Evolutionary conservation across 805 yeast species (phyloP).

Genomic region (Saturnispora zaruensis): DNA sequence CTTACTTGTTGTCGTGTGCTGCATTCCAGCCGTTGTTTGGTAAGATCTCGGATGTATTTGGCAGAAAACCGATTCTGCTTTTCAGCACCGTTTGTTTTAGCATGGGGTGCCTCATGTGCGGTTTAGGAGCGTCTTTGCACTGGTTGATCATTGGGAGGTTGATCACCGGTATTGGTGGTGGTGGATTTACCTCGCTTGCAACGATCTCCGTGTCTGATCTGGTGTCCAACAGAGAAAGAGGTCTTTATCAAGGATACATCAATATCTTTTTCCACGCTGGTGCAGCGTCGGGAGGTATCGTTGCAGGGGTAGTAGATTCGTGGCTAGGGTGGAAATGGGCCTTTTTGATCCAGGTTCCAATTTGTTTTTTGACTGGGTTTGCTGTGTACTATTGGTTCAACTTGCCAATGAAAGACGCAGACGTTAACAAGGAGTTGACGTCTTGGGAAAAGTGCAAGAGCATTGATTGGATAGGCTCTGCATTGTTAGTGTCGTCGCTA

Average conservation of each 20-base stretch:
- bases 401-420: conserved; percentile 27
- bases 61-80: conserved; percentile 34
- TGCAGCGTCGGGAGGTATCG: conserved; percentile 59
- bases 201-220: conserved; percentile 72
- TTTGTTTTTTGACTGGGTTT: conserved; percentile 35
- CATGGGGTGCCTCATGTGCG: conserved; percentile 36
- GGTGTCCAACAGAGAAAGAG: conserved; percentile 68
- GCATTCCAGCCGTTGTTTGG: conserved; percentile 51
- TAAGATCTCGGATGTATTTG: conserved; percentile 46
- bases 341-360: conserved; percentile 45
- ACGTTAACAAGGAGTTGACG: conserved; percentile 14
- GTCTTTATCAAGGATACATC: conserved; percentile 74
- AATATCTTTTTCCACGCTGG: conserved; percentile 74
- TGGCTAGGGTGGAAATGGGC: conserved; percentile 61
- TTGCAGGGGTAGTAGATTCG: conserved; percentile 50
- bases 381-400: conserved; percentile 32
- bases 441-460: conserved; percentile 25
- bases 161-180: conserved; percentile 83
- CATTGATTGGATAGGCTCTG: conserved; percentile 52
- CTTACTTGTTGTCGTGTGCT: conserved; percentile 35
- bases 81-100: conserved; percentile 28
- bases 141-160: conserved; percentile 50
- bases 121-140: conserved; percentile 33
- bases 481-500: conserved; percentile 47
- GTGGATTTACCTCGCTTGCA: conserved; percentile 69